Percentiles rank a stretch among this genome's conserved stretches.
Conservation (phyloP, 768 basidiomycete genomes). For the Boletus pseudopeckii region DNA sequence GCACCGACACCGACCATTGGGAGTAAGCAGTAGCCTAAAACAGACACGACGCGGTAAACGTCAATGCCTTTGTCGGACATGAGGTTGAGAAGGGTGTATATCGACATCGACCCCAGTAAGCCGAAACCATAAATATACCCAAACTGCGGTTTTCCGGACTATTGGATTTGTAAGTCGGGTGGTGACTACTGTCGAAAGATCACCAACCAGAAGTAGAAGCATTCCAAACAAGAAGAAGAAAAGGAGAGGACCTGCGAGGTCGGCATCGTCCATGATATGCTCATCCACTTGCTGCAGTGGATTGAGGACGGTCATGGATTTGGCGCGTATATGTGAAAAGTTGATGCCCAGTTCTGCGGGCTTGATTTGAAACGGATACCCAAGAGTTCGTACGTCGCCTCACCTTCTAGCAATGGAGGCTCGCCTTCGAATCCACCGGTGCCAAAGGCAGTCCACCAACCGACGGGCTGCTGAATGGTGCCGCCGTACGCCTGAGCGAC, state of each 20-base stretch:
- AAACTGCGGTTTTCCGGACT: constrained; percentile 99
- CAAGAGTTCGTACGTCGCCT: constrained; percentile 9
- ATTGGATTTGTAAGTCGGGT: constrained; percentile 1
- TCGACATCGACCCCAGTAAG: constrained; percentile 86
- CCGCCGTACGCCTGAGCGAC: constrained; percentile 58
- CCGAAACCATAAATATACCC: constrained; percentile 98
- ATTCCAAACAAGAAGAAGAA: constrained; percentile 95
- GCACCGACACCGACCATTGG: constrained; percentile 96
- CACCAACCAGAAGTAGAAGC: constrained; percentile 84
- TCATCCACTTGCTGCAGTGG: constrained; percentile 81
- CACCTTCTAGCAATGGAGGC: constrained; percentile 92
- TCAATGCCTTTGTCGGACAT: constrained; percentile 97
- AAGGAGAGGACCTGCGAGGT: constrained; percentile 92
- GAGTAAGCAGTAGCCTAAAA: constrained; percentile 92
- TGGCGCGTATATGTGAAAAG: constrained; percentile 91
- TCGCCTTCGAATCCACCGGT: constrained; percentile 96
- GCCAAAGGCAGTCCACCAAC: constrained; percentile 96
- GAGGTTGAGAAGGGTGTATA: constrained; percentile 93
- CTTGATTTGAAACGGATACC: not conserved
- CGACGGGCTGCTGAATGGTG: constrained; percentile 66
- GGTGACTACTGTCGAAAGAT: not conserved
- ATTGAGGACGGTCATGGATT: constrained; percentile 94
- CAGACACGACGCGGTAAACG: constrained; percentile 91
- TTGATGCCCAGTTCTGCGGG: constrained; percentile 91
- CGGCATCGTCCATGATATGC: constrained; percentile 98